These are phyloP conservation scores for Grammothele lineata DNA, from an alignment of 768 basidiomycete genomes.

Conservation along the genomic window DNA sequence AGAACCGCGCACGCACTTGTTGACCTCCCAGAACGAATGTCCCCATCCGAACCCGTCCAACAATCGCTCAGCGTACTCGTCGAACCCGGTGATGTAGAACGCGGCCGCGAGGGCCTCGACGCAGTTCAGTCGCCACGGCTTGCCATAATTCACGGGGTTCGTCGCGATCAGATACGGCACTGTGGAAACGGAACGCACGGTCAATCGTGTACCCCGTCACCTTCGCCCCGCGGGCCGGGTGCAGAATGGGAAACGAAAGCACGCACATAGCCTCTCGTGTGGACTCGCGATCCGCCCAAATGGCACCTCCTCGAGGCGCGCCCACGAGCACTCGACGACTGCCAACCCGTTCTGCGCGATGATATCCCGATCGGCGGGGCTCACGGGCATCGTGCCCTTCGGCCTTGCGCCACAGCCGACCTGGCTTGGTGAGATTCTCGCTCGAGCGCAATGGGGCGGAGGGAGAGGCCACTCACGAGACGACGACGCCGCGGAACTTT, in stretches of 20 bases:
- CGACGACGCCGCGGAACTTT: slow-evolving; percentile 86
- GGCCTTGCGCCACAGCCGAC: slow-evolving; percentile 49
- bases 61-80: slow-evolving; percentile 72
- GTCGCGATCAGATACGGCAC: slow-evolving; percentile 95
- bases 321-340: slow-evolving; percentile 99
- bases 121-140: slow-evolving; percentile 94
- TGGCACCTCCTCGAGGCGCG: slow-evolving; percentile 89
- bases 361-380: slow-evolving; percentile 81
- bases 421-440: background rate
- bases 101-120: slow-evolving; percentile 93
- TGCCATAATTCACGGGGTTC: slow-evolving; percentile 97
- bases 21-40: slow-evolving; percentile 80
- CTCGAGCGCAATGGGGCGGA: too few species aligned
- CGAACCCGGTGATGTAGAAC: slow-evolving; percentile 90
- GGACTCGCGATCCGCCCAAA: slow-evolving; percentile 92
- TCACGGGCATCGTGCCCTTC: slow-evolving; percentile 73
- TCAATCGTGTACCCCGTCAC: background rate
- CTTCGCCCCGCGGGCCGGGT: background rate
- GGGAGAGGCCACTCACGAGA: slow-evolving; percentile 65
- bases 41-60: slow-evolving; percentile 90
- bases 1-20: slow-evolving; percentile 65
- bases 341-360: slow-evolving; percentile 74
- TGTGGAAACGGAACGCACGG: slow-evolving; percentile 26
- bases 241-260: background rate
- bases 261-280: slow-evolving; percentile 82